Evolutionary conservation across 148 eudicot species (phyloP).

Genomic region (Salicornia ramosissima): DNA sequence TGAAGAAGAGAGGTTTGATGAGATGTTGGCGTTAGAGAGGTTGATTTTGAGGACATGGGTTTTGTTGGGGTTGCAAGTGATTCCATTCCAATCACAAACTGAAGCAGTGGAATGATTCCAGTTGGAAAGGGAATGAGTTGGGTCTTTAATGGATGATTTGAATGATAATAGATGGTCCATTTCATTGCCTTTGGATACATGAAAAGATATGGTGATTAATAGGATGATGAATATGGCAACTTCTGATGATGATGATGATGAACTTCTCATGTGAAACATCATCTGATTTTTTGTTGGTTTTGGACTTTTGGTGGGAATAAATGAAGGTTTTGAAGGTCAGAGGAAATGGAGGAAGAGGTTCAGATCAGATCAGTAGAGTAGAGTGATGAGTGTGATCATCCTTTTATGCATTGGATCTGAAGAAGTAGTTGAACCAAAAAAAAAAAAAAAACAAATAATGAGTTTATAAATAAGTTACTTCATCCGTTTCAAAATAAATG

Average conservation of each 20-base stretch:
- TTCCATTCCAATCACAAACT: constrained; percentile 59
- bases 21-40: constrained; percentile 55
- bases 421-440: constrained; percentile 14
- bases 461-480: too few species aligned
- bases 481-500: too few species aligned
- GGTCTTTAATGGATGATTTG: constrained; percentile 54
- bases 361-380: constrained; percentile 13
- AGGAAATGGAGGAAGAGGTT: constrained; percentile 1
- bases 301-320: constrained; percentile 13
- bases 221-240: constrained; percentile 6
- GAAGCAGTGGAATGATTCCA: constrained; percentile 58
- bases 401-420: constrained; percentile 30
- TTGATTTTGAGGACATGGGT: constrained; percentile 45
- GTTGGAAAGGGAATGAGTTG: constrained; percentile 46
- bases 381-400: constrained; percentile 23
- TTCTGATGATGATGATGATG: constrained; percentile 23
- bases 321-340: not conserved
- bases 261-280: too few species aligned
- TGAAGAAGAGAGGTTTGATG: constrained; percentile 47
- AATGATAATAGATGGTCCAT: constrained; percentile 44
- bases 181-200: constrained; percentile 32
- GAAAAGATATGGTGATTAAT: constrained; percentile 15
- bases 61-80: constrained; percentile 39
- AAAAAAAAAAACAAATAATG: constrained; percentile 13
- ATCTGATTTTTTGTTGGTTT: constrained; percentile 8